phyloP scores from a whole-genome alignment of 352 stramenopile species.

The Globisporangium parvum region DNA sequence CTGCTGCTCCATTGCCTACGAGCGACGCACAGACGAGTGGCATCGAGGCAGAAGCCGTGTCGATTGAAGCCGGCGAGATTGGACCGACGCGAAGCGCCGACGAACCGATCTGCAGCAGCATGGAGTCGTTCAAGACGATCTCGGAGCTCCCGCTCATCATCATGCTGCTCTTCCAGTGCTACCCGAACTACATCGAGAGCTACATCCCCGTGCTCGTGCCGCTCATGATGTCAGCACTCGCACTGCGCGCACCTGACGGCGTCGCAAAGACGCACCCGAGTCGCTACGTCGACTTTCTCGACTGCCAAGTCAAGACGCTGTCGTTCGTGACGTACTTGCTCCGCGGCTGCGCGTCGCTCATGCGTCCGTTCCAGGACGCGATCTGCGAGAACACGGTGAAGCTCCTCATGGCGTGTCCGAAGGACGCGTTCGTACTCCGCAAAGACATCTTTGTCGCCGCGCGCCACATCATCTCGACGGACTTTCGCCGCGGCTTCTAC shows the following conservation, averaged over 20 bases:
- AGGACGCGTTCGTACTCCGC: slow-evolving; percentile 90
- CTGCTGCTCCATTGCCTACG: slow-evolving; percentile 4
- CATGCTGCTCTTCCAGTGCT: slow-evolving; percentile 98
- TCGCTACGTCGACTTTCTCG: slow-evolving; percentile 88
- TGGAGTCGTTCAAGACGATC: slow-evolving; percentile 94
- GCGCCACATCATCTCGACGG: slow-evolving; percentile 95
- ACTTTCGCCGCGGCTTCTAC: slow-evolving; percentile 97
- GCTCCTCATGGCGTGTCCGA: slow-evolving; percentile 92
- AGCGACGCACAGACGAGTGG: not conserved
- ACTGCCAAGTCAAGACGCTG: slow-evolving; percentile 96
- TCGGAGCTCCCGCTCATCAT: slow-evolving; percentile 97
- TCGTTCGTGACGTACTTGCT: slow-evolving; percentile 98
- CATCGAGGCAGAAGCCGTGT: slow-evolving; percentile 12
- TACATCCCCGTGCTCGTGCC: slow-evolving; percentile 94
- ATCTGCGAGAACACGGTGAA: slow-evolving; percentile 94
- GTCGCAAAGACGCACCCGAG: slow-evolving; percentile 50
- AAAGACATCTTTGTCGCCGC: slow-evolving; percentile 97
- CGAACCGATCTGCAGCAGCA: slow-evolving; percentile 68
- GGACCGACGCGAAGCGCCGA: slow-evolving; percentile 15
- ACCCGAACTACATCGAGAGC: slow-evolving; percentile 94
- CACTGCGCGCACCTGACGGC: slow-evolving; percentile 69
- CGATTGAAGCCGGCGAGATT: slow-evolving; percentile 14
- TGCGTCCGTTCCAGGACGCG: slow-evolving; percentile 93
- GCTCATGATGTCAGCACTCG: slow-evolving; percentile 95
- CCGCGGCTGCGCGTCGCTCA: slow-evolving; percentile 86